Conservation (phyloP, 106 monocot genomes). For the Acanthochlamys bracteata region DNA sequence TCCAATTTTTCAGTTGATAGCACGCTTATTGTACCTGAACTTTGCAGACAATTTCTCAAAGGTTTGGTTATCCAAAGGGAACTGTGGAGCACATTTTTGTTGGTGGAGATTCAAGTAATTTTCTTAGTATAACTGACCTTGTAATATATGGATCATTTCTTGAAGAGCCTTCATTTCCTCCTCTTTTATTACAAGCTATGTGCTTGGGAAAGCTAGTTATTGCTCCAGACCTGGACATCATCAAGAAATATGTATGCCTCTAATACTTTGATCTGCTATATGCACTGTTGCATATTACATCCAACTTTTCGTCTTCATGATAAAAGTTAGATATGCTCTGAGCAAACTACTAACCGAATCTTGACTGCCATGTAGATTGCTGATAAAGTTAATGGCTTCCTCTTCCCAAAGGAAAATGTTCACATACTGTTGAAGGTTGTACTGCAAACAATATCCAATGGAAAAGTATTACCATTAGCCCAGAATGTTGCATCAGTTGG, state of each 20-base stretch:
- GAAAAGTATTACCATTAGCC: slow-evolving; percentile 44
- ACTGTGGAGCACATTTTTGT: slow-evolving; percentile 31
- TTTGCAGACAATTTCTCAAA: slow-evolving; percentile 35
- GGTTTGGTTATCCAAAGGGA: slow-evolving; percentile 43
- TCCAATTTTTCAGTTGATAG: background rate
- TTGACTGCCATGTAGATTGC: slow-evolving; percentile 39
- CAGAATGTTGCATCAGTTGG: slow-evolving; percentile 49
- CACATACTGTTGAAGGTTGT: slow-evolving; percentile 44
- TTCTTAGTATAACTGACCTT: slow-evolving; percentile 59
- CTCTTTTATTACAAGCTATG: slow-evolving; percentile 69
- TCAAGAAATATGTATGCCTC: slow-evolving; percentile 73
- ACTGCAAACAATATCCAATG: slow-evolving; percentile 38
- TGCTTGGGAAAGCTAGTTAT: slow-evolving; percentile 68
- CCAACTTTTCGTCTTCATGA: background rate
- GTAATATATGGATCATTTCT: slow-evolving; percentile 95
- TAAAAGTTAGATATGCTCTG: background rate
- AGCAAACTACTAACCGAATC: background rate
- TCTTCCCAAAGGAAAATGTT: slow-evolving; percentile 64
- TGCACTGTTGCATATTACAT: background rate
- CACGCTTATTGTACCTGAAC: background rate
- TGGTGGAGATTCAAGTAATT: slow-evolving; percentile 28
- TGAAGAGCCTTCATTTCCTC: slow-evolving; percentile 85
- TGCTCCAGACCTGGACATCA: slow-evolving; percentile 80
- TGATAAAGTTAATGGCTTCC: slow-evolving; percentile 60
- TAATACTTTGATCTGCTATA: slow-evolving; percentile 3